These are phyloP conservation scores for Populus trichocarpa DNA, from an alignment of 441 rosid species.

Conservation along the genomic window DNA sequence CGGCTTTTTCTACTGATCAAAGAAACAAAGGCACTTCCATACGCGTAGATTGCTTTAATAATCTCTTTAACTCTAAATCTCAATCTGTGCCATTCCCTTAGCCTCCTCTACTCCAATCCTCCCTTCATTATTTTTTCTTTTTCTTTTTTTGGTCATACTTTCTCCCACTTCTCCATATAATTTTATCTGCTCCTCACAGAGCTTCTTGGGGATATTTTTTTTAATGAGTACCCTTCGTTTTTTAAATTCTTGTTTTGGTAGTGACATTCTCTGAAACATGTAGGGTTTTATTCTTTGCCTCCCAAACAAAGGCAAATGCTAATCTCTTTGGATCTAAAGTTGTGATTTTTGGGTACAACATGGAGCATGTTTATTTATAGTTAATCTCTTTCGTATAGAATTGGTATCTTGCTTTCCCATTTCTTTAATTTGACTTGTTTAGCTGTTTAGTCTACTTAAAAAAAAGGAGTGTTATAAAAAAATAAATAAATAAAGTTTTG, in stretches of 20 bases:
- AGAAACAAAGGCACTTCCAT: background rate
- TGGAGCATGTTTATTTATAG: constrained; percentile 12
- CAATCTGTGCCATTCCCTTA: constrained; percentile 28
- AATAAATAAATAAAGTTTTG: background rate
- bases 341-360: constrained; percentile 23
- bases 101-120: constrained; percentile 20
- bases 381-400: background rate
- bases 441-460: constrained; percentile 9
- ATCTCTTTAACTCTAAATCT: constrained; percentile 14
- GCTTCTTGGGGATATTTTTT: constrained; percentile 11
- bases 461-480: constrained; percentile 17
- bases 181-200: constrained; percentile 3
- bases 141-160: no score
- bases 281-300: constrained; percentile 44
- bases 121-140: constrained; percentile 4
- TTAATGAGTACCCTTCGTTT: background rate
- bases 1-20: constrained; percentile 28
- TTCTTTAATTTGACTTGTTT: constrained; percentile 17
- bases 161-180: no score
- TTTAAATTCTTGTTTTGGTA: constrained; percentile 10
- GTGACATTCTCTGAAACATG: constrained; percentile 23
- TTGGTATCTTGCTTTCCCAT: background rate
- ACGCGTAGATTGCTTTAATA: constrained; percentile 1
- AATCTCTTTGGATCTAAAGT: constrained; percentile 36
- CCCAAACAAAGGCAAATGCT: constrained; percentile 27